A percentile compares a stretch with the other conserved stretches of the same genome.
These are phyloP conservation scores for Monilinia laxa DNA, from an alignment of 2,329 filamentous ascomycete species.

Conservation along the genomic window DNA sequence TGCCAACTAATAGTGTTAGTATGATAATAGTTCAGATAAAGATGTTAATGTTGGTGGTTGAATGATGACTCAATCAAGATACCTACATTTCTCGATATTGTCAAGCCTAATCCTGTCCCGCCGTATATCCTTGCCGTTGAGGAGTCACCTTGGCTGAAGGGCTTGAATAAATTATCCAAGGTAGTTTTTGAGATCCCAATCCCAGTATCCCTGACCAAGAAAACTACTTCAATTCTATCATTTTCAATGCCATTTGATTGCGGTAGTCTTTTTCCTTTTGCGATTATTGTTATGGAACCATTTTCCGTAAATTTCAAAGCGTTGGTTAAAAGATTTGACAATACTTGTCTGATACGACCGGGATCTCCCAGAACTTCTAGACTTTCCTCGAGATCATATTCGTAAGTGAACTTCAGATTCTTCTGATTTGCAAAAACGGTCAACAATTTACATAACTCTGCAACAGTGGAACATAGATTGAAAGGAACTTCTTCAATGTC, in stretches of 20 bases:
- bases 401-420: slow-evolving; percentile 51
- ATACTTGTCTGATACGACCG: slow-evolving; percentile 71
- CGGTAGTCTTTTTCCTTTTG: slow-evolving; percentile 37
- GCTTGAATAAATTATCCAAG: slow-evolving; percentile 71
- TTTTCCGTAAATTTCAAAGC: slow-evolving; percentile 79
- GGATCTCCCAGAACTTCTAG: slow-evolving; percentile 65
- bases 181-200: slow-evolving; percentile 69
- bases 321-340: slow-evolving; percentile 78
- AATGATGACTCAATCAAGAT: not conserved
- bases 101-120: slow-evolving; percentile 73
- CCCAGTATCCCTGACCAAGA: slow-evolving; percentile 74
- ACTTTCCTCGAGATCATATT: slow-evolving; percentile 65
- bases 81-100: slow-evolving; percentile 56
- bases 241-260: slow-evolving; percentile 37
- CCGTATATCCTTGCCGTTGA: slow-evolving; percentile 77
- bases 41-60: not conserved
- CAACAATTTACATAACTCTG: slow-evolving; percentile 58
- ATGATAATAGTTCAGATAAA: not conserved
- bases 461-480: slow-evolving; percentile 46
- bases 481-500: slow-evolving; percentile 69
- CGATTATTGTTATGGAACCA: slow-evolving; percentile 54
- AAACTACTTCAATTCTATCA: slow-evolving; percentile 52
- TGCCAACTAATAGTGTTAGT: slow-evolving; percentile 29
- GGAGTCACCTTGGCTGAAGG: slow-evolving; percentile 77
- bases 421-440: slow-evolving; percentile 66